phyloP scores from a whole-genome alignment of 176 grass and related monocot genomes.

The Carex myosuroides region DNA sequence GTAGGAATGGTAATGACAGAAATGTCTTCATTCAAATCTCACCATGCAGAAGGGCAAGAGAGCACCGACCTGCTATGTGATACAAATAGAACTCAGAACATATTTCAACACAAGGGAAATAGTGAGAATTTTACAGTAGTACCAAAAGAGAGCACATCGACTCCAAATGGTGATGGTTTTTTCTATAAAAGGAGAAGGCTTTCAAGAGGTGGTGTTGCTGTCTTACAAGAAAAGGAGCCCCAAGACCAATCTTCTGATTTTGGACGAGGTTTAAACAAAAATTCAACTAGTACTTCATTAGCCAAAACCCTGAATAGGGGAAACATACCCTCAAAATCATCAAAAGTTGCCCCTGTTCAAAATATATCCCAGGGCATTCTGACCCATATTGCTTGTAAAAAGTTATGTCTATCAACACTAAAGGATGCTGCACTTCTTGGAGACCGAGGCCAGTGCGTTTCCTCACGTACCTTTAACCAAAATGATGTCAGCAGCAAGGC shows the following conservation, averaged over 20 bases:
- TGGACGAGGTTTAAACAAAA: neutral
- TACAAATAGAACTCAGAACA: neutral
- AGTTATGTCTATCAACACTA: conserved; percentile 70
- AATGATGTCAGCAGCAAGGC: conserved; percentile 23
- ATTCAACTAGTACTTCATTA: neutral
- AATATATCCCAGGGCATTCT: neutral
- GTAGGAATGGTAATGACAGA: conserved; percentile 7
- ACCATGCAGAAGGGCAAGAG: neutral
- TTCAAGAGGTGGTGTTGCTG: conserved; percentile 17
- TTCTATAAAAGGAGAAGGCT: conserved; percentile 28
- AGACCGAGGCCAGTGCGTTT: conserved; percentile 19
- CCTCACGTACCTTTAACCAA: conserved; percentile 20
- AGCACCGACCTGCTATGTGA: neutral
- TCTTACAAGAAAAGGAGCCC: conserved; percentile 15
- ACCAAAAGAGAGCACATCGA: neutral
- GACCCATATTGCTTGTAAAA: conserved; percentile 20
- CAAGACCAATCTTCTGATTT: conserved; percentile 22
- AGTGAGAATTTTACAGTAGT: neutral
- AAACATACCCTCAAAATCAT: conserved; percentile 13
- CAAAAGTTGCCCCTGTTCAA: conserved; percentile 17
- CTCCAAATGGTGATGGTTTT: neutral
- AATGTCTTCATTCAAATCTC: neutral
- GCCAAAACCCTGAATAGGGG: neutral
- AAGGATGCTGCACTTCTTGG: conserved; percentile 48
- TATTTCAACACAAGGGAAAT: neutral